Evolutionary conservation across 2,329 filamentous ascomycete genomes (phyloP).

Genomic region (Penicillium sp.): DNA sequence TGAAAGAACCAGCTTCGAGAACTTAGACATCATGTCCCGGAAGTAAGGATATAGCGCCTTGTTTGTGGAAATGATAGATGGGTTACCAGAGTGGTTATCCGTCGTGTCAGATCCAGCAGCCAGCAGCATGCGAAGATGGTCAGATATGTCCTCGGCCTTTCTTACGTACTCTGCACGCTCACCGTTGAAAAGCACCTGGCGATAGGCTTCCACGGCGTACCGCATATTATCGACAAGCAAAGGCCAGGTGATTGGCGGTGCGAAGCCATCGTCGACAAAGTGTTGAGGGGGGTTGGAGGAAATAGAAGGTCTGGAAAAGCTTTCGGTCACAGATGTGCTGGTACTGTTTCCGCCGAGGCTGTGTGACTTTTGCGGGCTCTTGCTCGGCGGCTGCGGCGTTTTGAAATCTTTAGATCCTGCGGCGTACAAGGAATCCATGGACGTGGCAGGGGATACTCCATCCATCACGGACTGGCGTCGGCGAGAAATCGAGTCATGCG

Average conservation of each 20-base stretch:
- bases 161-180: slow-evolving; percentile 84
- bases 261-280: slow-evolving; percentile 83
- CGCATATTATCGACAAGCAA: slow-evolving; percentile 88
- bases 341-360: slow-evolving; percentile 43
- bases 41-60: slow-evolving; percentile 96
- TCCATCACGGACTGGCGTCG: slow-evolving; percentile 60
- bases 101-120: slow-evolving; percentile 93
- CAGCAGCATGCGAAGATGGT: slow-evolving; percentile 85
- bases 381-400: slow-evolving; percentile 14
- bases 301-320: slow-evolving; percentile 37
- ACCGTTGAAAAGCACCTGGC: slow-evolving; percentile 74
- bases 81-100: slow-evolving; percentile 96
- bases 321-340: slow-evolving; percentile 49
- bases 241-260: slow-evolving; percentile 76
- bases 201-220: slow-evolving; percentile 76
- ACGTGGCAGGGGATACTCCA: slow-evolving; percentile 73
- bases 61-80: slow-evolving; percentile 98
- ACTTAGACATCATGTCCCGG: slow-evolving; percentile 98
- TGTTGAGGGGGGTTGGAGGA: slow-evolving; percentile 59
- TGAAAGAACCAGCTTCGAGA: slow-evolving; percentile 96
- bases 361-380: slow-evolving; percentile 19
- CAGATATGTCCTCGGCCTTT: slow-evolving; percentile 93
- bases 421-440: slow-evolving; percentile 80
- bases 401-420: slow-evolving; percentile 53
- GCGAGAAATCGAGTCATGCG: slow-evolving; percentile 57